phyloP scores from a whole-genome alignment of 306 rosid species.

The Corylus heterophylla region DNA sequence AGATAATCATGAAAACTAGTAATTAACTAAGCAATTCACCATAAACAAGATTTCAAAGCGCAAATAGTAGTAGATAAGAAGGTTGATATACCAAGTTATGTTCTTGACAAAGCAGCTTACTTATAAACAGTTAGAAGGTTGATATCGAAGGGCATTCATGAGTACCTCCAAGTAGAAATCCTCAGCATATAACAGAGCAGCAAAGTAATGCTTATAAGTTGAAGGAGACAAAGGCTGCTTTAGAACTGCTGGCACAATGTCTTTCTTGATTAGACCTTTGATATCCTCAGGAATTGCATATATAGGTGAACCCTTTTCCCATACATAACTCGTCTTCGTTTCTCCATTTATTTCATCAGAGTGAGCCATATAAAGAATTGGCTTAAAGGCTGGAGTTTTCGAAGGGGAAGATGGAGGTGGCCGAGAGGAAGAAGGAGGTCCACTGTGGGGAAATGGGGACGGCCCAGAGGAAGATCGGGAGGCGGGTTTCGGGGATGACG shows the following conservation, averaged over 20 bases:
- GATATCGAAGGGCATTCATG: background rate
- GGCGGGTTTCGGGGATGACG: background rate
- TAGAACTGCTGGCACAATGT: slow-evolving; percentile 31
- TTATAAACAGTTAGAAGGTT: background rate
- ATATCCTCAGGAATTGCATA: slow-evolving; percentile 31
- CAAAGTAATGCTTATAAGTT: slow-evolving; percentile 42
- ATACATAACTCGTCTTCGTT: background rate
- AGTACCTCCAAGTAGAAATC: slow-evolving; percentile 38
- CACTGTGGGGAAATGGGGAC: background rate
- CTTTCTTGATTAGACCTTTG: slow-evolving; percentile 33
- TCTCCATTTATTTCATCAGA: background rate
- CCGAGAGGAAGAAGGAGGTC: background rate
- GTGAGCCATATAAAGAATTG: background rate
- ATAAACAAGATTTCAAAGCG: slow-evolving; percentile 1
- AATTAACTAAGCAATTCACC: background rate
- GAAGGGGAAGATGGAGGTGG: background rate
- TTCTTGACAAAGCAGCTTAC: background rate
- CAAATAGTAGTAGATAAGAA: background rate
- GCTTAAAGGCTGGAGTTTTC: background rate
- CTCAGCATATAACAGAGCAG: slow-evolving; percentile 42
- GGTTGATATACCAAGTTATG: background rate
- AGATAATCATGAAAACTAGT: background rate
- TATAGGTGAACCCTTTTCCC: slow-evolving; percentile 17
- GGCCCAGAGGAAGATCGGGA: background rate
- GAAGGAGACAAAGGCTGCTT: slow-evolving; percentile 24